Conservation (phyloP, 805 yeast genomes). For the Cyberlindnera americana region DNA sequence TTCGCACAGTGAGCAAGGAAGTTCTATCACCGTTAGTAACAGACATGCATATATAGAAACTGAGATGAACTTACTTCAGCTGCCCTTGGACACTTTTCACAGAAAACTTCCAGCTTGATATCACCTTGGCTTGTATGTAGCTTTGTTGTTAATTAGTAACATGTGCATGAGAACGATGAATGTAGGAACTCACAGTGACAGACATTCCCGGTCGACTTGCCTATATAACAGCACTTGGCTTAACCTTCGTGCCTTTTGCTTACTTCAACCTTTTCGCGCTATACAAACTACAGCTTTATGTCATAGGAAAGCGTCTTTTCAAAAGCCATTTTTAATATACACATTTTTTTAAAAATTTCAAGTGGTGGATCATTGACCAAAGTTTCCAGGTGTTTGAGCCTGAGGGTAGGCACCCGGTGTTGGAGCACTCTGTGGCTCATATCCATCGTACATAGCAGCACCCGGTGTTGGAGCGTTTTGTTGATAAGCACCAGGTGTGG, state of each 20-base stretch:
- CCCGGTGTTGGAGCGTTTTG: slow-evolving; percentile 39
- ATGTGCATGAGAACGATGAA: no score
- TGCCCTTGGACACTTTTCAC: slow-evolving; percentile 36
- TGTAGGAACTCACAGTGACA: slow-evolving; percentile 21
- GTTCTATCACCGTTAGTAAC: slow-evolving; percentile 27
- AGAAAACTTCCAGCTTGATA: slow-evolving; percentile 36
- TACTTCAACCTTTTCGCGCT: no score
- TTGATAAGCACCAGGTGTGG: slow-evolving; percentile 31
- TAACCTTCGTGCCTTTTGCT: no score
- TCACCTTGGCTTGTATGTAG: slow-evolving; percentile 38
- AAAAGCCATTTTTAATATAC: not conserved
- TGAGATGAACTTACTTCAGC: slow-evolving; percentile 30
- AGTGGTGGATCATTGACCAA: no score
- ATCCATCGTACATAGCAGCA: slow-evolving; percentile 6
- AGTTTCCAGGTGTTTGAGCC: slow-evolving; percentile 12
- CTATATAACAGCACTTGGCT: no score
- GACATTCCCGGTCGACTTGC: no score
- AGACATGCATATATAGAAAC: no score
- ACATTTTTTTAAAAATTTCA: not conserved
- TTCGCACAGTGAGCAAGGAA: slow-evolving; percentile 44
- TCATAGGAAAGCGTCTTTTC: no score
- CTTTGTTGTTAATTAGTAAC: slow-evolving; percentile 14
- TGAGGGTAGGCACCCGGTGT: slow-evolving; percentile 16
- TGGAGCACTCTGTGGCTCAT: slow-evolving; percentile 7
- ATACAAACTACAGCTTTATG: no score